phyloP scores from a whole-genome alignment of 495 filamentous ascomycete species.

The Mycothermus thermophilus region DNA sequence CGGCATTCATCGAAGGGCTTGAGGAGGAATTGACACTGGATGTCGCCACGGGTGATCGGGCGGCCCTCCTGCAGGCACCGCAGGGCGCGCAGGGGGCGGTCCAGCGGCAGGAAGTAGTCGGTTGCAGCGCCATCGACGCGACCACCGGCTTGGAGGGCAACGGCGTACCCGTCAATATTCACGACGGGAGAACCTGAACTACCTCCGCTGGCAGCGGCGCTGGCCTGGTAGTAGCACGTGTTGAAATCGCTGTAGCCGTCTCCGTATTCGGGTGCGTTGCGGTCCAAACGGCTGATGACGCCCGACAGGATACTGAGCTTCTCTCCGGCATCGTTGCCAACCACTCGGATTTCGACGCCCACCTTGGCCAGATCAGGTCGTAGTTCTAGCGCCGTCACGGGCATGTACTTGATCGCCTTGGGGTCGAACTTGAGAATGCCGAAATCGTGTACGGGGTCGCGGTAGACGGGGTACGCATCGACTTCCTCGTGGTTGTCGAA shows the following conservation, averaged over 20 bases:
- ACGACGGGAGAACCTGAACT: slow-evolving; percentile 96
- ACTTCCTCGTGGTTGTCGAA: slow-evolving; percentile 98
- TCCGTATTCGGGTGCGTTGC: slow-evolving; percentile 95
- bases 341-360: slow-evolving; percentile 85
- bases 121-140: slow-evolving; percentile 89
- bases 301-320: slow-evolving; percentile 97
- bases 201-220: slow-evolving; percentile 87
- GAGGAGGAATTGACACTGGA: slow-evolving; percentile 92
- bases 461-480: slow-evolving; percentile 94
- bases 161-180: slow-evolving; percentile 82
- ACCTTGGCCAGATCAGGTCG: slow-evolving; percentile 83
- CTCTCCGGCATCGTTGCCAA: slow-evolving; percentile 97
- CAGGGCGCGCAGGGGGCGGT: slow-evolving; percentile 75
- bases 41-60: slow-evolving; percentile 76
- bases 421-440: slow-evolving; percentile 94
- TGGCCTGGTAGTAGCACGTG: slow-evolving; percentile 98
- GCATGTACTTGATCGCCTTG: slow-evolving; percentile 92
- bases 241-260: slow-evolving; percentile 99
- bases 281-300: slow-evolving; percentile 87
- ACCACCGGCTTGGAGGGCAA: slow-evolving; percentile 90
- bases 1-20: slow-evolving; percentile 98
- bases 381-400: slow-evolving; percentile 61
- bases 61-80: slow-evolving; percentile 65
- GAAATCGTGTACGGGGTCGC: slow-evolving; percentile 97
- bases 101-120: slow-evolving; percentile 93